These are phyloP conservation scores for Phenoliferia sp. DNA, from an alignment of 1,284 basidiomycete genomes.

Conservation along the genomic window DNA sequence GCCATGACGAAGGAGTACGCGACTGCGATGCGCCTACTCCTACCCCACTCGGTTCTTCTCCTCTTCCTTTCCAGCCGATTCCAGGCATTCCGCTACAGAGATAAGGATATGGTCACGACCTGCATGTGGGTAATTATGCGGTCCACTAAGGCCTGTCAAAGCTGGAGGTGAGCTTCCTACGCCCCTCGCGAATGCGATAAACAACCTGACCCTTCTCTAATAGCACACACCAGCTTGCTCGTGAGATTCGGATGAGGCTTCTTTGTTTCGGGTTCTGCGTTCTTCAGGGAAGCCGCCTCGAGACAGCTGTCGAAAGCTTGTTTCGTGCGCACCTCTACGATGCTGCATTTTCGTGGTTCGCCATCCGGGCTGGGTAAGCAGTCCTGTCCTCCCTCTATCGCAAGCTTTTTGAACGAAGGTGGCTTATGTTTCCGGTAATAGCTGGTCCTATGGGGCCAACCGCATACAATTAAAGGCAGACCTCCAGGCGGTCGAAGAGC, in stretches of 20 bases:
- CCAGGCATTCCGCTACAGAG: conserved; percentile 86
- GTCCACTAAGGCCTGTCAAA: conserved; percentile 60
- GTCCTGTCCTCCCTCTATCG: too few species aligned
- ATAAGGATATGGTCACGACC: conserved; percentile 76
- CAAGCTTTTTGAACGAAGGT: neutral
- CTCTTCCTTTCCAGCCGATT: conserved; percentile 89
- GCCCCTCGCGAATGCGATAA: neutral
- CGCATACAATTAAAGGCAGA: conserved; percentile 84
- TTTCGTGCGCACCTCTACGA: conserved; percentile 72
- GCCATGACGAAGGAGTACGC: conserved; percentile 68
- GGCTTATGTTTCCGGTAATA: conserved; percentile 38
- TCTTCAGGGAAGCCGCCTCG: conserved; percentile 79
- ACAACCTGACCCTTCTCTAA: neutral
- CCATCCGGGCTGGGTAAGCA: conserved; percentile 76
- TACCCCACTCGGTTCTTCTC: conserved; percentile 77
- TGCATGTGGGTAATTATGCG: conserved; percentile 78
- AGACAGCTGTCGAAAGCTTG: conserved; percentile 72
- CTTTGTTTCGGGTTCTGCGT: conserved; percentile 90
- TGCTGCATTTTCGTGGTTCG: conserved; percentile 87
- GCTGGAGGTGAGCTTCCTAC: conserved; percentile 60
- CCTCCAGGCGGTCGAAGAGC: conserved; percentile 74
- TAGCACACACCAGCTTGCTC: conserved; percentile 85
- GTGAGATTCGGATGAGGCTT: conserved; percentile 84
- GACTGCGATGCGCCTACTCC: conserved; percentile 67
- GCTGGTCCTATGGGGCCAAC: conserved; percentile 92